Percentiles rank a stretch among this genome's conserved stretches.
phyloP scores from a whole-genome alignment of 2,329 filamentous ascomycete genomes.

The Fusarium graminum region DNA sequence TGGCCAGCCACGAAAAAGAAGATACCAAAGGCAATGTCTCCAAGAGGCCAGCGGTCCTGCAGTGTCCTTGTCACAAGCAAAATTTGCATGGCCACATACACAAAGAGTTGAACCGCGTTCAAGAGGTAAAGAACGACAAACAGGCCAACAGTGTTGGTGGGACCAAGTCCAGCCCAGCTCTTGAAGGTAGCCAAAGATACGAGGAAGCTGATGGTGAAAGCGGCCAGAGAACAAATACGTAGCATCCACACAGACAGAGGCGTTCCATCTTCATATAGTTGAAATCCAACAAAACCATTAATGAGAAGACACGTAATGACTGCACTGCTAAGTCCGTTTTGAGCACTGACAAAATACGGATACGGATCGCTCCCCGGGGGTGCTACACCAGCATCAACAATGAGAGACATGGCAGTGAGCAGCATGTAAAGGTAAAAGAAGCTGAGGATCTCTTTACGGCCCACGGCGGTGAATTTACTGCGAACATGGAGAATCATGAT shows the following conservation, averaged over 20 bases:
- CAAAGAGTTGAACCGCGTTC: slow-evolving; percentile 85
- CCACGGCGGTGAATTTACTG: slow-evolving; percentile 98
- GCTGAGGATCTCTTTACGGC: slow-evolving; percentile 78
- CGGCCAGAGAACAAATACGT: slow-evolving; percentile 79
- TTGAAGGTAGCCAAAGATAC: slow-evolving; percentile 94
- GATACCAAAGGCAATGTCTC: slow-evolving; percentile 89
- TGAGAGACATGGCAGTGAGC: slow-evolving; percentile 87
- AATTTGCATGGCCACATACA: slow-evolving; percentile 90
- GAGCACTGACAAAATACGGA: slow-evolving; percentile 90
- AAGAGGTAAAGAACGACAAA: slow-evolving; percentile 94
- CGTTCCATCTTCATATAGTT: slow-evolving; percentile 97
- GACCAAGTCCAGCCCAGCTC: slow-evolving; percentile 85
- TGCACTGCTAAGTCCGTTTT: slow-evolving; percentile 86
- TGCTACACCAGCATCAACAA: slow-evolving; percentile 92
- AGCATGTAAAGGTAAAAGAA: slow-evolving; percentile 99
- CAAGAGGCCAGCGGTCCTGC: slow-evolving; percentile 94
- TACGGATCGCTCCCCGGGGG: slow-evolving; percentile 84
- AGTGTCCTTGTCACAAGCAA: slow-evolving; percentile 90
- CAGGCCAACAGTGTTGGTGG: slow-evolving; percentile 86
- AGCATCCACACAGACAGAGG: slow-evolving; percentile 94
- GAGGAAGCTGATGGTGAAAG: slow-evolving; percentile 88
- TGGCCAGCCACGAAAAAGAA: slow-evolving; percentile 94
- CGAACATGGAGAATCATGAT: slow-evolving; percentile 98
- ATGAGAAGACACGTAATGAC: slow-evolving; percentile 90
- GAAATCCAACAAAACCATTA: slow-evolving; percentile 98